These are phyloP conservation scores for Fusarium nelsonii DNA, from an alignment of 2,329 filamentous ascomycete genomes.

Conservation along the genomic window DNA sequence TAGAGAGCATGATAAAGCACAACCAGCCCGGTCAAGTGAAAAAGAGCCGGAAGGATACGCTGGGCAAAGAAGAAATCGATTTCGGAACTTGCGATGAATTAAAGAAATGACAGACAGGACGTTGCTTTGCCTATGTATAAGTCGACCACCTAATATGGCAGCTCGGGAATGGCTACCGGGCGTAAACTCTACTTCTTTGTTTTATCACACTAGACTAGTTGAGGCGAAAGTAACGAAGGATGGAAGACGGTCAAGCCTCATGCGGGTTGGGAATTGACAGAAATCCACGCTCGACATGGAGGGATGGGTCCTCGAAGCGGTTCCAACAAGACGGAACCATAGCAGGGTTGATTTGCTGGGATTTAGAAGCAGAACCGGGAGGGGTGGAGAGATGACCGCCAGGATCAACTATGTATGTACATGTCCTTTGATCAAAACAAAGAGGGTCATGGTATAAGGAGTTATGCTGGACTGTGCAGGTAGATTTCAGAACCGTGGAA, in stretches of 20 bases:
- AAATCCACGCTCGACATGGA: constrained; percentile 38
- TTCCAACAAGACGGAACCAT: constrained; percentile 43
- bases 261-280: constrained; percentile 35
- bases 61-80: constrained; percentile 9
- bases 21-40: background rate
- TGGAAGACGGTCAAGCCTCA: constrained; percentile 40
- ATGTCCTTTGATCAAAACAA: constrained; percentile 14
- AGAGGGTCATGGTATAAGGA: constrained; percentile 11
- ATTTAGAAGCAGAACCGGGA: constrained; percentile 28
- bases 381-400: constrained; percentile 33
- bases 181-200: constrained; percentile 35
- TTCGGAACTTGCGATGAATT: constrained; percentile 6
- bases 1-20: constrained; percentile 40
- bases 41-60: constrained; percentile 11
- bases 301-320: constrained; percentile 32
- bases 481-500: background rate
- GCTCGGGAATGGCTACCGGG: constrained; percentile 10
- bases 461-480: background rate
- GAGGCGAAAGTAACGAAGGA: constrained; percentile 50
- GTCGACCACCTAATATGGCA: constrained; percentile 24
- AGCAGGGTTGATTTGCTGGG: constrained; percentile 36
- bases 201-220: constrained; percentile 48
- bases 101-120: constrained; percentile 15
- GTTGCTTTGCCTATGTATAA: constrained; percentile 38
- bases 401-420: constrained; percentile 38